Base-by-base conservation (phyloP, 106 monocot species). In the Acorus gramineus region DNA sequence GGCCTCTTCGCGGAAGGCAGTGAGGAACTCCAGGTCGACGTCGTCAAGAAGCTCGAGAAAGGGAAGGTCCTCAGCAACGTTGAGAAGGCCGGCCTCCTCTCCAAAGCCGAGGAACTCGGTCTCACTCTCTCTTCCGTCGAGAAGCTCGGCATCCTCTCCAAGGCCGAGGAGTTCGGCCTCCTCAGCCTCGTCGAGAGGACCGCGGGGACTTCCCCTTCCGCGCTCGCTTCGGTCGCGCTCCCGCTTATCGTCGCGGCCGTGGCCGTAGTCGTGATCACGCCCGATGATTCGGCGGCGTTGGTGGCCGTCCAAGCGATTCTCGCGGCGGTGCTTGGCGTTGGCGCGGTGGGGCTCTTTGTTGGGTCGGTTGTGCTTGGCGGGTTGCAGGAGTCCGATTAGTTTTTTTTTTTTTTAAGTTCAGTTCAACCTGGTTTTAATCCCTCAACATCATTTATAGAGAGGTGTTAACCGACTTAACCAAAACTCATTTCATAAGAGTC, bases 41-140 rank as follows among this genome's bases (percentile, higher is more conserved):
- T 96, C 44, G 68, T 96, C 13, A 96, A 77, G 71, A 84, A 90
- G 77, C 76, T 96, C 9, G 90, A 96, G 85, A 71, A 71, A 71
- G 72, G 74, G 66, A 90, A 85, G 77, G 87, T 96, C 12, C 69
- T 96, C 4, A 87, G 84, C 78, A 74, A 78, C 14, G 94, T 95
- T 12, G 94, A 95, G 71, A 90, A 85, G 66, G 80, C 94, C 7
- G 88, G 84, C 2, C 79, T 87, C 8, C 72, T 92, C 5, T 87
- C 92, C 51, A 92, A 84, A 60, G 92, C 87, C 1, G 92, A 92
- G 82, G 61, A 77, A 62, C 67, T 87, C 4, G 92, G 92, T 1
- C 11, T 92, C 42, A 87, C 92, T 2, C 72, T 92, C 42, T 86
- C 91, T 8, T 87, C 92, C 49, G 76, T 87, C 49, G 92, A 92